Evolutionary conservation across 108 stramenopile species (phyloP), one percentile per base, ranked within the genome.

Genomic region (Heterococcus sp.): DNA sequence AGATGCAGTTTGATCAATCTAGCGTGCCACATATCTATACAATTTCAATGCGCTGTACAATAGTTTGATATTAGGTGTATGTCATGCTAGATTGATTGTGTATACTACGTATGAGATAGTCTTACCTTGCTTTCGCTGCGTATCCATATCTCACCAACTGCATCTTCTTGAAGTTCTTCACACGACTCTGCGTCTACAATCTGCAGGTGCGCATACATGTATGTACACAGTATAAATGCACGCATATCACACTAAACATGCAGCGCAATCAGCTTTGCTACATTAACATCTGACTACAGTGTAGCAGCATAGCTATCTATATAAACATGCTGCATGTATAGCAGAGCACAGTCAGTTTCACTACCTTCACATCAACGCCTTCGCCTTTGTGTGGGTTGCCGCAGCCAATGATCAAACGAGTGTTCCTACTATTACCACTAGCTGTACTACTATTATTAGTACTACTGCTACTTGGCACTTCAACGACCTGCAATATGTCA

Each of bases 401-500:
- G 58, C 83, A 84, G 8, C 83, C 83, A 27, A 84, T 72, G 11
- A 84, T 38, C 76, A 32, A 37, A n/a, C n/a, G n/a, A n/a, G n/a
- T n/a, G n/a, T n/a, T n/a, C n/a, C n/a, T n/a, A n/a, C n/a, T n/a
- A n/a, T n/a, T n/a, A n/a, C n/a, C n/a, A n/a, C n/a, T n/a, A n/a
- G n/a, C n/a, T n/a, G n/a, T n/a, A n/a, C n/a, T n/a, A n/a, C n/a
- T n/a, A n/a, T n/a, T n/a, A n/a, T n/a, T n/a, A n/a, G n/a, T n/a
- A n/a, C n/a, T 40, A n/a, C n/a, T n/a, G n/a, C n/a, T n/a, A n/a
- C n/a, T n/a, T n/a, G n/a, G n/a, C n/a, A n/a, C n/a, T n/a, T n/a
- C n/a, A n/a, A n/a, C n/a, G n/a, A n/a, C n/a, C n/a, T n/a, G n/a
- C n/a, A n/a, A n/a, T n/a, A n/a, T n/a, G n/a, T n/a, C n/a, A n/a